Percentiles rank a stretch among this genome's conserved stretches.
These are phyloP conservation scores for Quercus tomentella DNA, from an alignment of 331 rosid genomes.

Conservation along the genomic window DNA sequence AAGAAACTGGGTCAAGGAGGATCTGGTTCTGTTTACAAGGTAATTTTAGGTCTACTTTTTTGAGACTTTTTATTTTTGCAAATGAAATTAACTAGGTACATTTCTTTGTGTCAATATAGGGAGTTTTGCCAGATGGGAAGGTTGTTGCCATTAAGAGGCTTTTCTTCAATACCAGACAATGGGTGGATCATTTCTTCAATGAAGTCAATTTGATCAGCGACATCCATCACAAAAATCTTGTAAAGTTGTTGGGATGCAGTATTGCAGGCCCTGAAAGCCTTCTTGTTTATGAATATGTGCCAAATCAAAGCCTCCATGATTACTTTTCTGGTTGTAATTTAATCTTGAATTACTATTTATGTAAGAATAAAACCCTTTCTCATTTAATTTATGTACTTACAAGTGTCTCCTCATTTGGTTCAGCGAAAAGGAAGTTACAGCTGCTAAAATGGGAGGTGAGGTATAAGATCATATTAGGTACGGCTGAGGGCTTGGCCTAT, in stretches of 20 bases:
- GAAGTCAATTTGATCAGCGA: constrained; percentile 79
- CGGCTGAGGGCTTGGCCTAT: constrained; percentile 77
- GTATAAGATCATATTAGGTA: constrained; percentile 53
- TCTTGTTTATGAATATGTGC: constrained; percentile 48
- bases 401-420: neutral
- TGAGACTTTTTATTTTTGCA: neutral
- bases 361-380: constrained; percentile 21
- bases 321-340: constrained; percentile 49
- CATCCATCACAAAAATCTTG: constrained; percentile 62
- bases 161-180: constrained; percentile 57
- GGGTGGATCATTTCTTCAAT: constrained; percentile 86
- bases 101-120: constrained; percentile 31
- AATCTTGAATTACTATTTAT: constrained; percentile 10
- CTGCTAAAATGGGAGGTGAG: constrained; percentile 57
- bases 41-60: constrained; percentile 8
- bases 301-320: constrained; percentile 63
- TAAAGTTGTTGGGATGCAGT: constrained; percentile 69
- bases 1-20: constrained; percentile 84
- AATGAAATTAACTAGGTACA: neutral
- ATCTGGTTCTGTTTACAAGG: constrained; percentile 75
- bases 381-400: neutral
- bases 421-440: constrained; percentile 37
- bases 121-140: constrained; percentile 67
- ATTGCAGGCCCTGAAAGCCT: constrained; percentile 89
- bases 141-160: constrained; percentile 70